Evolutionary conservation across 2,329 filamentous ascomycete species (phyloP).

Genomic region (Volutella citrinella): DNA sequence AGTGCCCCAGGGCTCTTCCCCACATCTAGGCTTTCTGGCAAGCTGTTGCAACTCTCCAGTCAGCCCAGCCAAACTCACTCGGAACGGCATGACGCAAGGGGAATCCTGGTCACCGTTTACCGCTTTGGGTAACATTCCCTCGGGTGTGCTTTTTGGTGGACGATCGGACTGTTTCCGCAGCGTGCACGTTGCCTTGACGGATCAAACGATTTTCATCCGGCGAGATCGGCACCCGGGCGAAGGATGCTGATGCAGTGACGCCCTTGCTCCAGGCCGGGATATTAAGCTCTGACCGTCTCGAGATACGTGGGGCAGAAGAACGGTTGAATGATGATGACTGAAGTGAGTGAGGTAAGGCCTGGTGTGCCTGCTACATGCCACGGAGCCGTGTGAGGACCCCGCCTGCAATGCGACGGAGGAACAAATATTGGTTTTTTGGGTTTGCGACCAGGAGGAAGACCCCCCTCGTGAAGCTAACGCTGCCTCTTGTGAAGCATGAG

Average conservation of each 20-base stretch:
- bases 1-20: conserved; percentile 13
- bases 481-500: no score
- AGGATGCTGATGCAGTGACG: no score
- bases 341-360: no score
- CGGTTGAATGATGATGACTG: no score
- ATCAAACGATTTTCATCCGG: conserved; percentile 13
- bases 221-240: conserved; percentile 18
- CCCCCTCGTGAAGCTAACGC: no score
- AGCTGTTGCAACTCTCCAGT: conserved; percentile 16
- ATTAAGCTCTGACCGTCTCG: not conserved
- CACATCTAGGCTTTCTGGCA: conserved; percentile 26
- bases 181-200: conserved; percentile 5
- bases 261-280: conserved; percentile 5
- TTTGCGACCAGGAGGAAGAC: no score
- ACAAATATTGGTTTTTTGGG: no score
- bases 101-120: conserved; percentile 11
- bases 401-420: no score
- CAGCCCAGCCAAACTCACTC: conserved; percentile 16
- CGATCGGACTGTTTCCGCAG: conserved; percentile 21
- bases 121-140: conserved; percentile 7
- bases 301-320: no score
- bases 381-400: no score
- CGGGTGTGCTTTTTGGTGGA: conserved; percentile 12
- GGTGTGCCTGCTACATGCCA: no score
- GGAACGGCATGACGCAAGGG: conserved; percentile 23